These are phyloP conservation scores for Picea mariana DNA, from an alignment of 83 land plant species.

Conservation along the genomic window DNA sequence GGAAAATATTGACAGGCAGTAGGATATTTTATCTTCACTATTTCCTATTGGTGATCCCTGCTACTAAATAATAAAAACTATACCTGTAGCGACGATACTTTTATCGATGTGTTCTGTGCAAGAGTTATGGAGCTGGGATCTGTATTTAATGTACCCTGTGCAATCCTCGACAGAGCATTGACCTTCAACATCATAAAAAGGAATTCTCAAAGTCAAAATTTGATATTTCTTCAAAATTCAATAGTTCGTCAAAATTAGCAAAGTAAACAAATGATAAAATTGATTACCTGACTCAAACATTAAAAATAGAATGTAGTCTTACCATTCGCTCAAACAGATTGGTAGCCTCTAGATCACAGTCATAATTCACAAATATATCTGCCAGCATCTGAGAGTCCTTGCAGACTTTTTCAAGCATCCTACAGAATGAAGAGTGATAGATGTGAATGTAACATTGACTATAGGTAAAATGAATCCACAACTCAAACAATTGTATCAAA, in stretches of 20 bases:
- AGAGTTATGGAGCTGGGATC: slow-evolving; percentile 73
- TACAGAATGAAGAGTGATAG: slow-evolving; percentile 27
- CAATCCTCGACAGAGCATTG: slow-evolving; percentile 78
- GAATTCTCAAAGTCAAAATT: not conserved
- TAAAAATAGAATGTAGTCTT: not conserved
- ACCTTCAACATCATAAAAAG: slow-evolving; percentile 38
- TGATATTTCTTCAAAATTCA: not conserved
- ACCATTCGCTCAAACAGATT: slow-evolving; percentile 99
- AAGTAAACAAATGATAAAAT: not conserved
- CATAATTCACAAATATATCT: slow-evolving; percentile 94
- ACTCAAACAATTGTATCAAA: not conserved
- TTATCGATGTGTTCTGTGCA: slow-evolving; percentile 63
- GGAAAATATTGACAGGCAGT: not conserved
- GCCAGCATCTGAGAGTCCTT: slow-evolving; percentile 94
- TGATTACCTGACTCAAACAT: not conserved
- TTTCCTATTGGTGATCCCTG: slow-evolving; percentile 5
- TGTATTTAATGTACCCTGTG: slow-evolving; percentile 78
- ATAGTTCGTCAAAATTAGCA: not conserved
- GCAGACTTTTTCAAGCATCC: slow-evolving; percentile 95
- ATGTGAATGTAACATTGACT: slow-evolving; percentile 15
- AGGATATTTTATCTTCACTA: not conserved
- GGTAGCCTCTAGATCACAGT: slow-evolving; percentile 91
- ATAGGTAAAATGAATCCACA: not conserved
- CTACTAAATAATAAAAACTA: not conserved
- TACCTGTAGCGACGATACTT: slow-evolving; percentile 87